A percentile compares a stretch with the other conserved stretches of the same genome.
Evolutionary conservation across 1,284 basidiomycete species (phyloP).

Genomic region (Apiotrichum siamense): DNA sequence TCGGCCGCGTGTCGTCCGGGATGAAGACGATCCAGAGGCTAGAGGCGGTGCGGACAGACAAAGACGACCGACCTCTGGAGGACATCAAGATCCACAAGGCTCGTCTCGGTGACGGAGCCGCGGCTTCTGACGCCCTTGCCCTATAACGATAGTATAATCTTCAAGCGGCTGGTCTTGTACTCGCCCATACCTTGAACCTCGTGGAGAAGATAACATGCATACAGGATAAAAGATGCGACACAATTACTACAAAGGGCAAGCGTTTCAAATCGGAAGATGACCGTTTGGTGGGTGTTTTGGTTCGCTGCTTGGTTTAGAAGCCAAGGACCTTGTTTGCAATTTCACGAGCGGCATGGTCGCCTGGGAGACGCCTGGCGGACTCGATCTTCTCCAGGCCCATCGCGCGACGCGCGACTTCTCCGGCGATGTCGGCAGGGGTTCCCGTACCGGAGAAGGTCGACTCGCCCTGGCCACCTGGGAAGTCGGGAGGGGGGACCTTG

Average conservation of each 20-base stretch:
- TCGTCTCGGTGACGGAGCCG: constrained; percentile 32
- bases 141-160: not conserved
- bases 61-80: constrained; percentile 45
- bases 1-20: constrained; percentile 74
- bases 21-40: constrained; percentile 71
- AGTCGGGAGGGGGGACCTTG: constrained; percentile 64
- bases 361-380: constrained; percentile 4
- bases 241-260: too few species aligned
- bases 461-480: constrained; percentile 69
- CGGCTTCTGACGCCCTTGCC: constrained; percentile 11
- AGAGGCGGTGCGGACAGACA: constrained; percentile 47
- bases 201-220: not conserved
- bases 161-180: not conserved
- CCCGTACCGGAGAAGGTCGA: constrained; percentile 54
- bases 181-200: not conserved
- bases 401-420: constrained; percentile 48
- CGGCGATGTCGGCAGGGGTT: constrained; percentile 49
- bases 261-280: too few species aligned
- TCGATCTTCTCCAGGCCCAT: constrained; percentile 40
- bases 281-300: not conserved
- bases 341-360: constrained; percentile 23
- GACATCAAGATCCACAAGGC: constrained; percentile 49
- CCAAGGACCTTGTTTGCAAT: constrained; percentile 11
- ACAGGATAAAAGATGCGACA: not conserved
- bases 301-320: not conserved